A percentile compares a stretch with the other conserved stretches of the same genome.
Evolutionary conservation across 257 asterid genomes (phyloP).

Genomic region (Solanum virginianum): DNA sequence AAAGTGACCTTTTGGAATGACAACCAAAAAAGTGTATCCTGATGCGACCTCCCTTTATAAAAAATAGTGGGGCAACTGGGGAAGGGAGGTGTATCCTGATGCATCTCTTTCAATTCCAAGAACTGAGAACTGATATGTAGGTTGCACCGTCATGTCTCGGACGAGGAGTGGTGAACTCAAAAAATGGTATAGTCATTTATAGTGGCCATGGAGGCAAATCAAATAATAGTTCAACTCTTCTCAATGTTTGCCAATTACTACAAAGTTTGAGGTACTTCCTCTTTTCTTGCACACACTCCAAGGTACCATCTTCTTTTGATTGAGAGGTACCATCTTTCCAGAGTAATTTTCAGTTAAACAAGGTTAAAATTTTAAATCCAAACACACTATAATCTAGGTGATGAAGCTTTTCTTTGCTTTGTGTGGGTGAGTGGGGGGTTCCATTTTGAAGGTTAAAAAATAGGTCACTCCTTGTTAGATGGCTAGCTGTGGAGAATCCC

Average conservation of each 20-base stretch:
- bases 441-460: not conserved
- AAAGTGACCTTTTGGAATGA: constrained; percentile 66
- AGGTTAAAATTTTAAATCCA: not conserved
- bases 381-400: not conserved
- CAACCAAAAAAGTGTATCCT: constrained; percentile 41
- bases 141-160: not conserved
- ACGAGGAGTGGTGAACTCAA: not conserved
- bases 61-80: not conserved
- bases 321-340: not conserved
- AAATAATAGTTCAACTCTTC: not conserved
- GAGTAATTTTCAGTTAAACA: not conserved
- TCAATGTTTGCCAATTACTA: not conserved
- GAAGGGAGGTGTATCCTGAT: not conserved
- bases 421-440: not conserved
- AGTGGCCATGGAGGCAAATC: not conserved
- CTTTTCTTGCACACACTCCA: not conserved
- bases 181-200: not conserved
- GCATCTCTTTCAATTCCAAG: not conserved
- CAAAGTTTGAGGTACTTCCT: not conserved
- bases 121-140: not conserved
- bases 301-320: not conserved
- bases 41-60: constrained; percentile 24
- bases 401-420: not conserved
- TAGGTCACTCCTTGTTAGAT: not conserved
- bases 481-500: not conserved